Percentiles rank a stretch among this genome's conserved stretches.
Conservation (phyloP, 768 basidiomycete species). For the Suillus luteus region DNA sequence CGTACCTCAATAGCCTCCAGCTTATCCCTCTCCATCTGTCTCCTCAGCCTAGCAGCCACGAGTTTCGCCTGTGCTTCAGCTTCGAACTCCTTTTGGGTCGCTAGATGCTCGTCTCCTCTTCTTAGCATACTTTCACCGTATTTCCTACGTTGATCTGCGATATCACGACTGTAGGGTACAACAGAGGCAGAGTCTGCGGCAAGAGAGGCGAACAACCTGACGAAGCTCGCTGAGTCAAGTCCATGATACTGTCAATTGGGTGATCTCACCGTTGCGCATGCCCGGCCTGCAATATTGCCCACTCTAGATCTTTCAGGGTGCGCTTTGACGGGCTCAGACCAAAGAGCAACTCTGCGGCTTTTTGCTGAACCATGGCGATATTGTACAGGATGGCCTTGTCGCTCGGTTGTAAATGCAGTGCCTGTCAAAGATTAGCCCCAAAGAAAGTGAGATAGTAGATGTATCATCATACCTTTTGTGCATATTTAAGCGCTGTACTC, state of each 20-base stretch:
- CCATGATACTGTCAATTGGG: background rate
- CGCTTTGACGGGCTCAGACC: slow-evolving; percentile 73
- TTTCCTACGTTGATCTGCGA: slow-evolving; percentile 86
- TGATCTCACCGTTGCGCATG: slow-evolving; percentile 79
- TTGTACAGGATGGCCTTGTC: slow-evolving; percentile 95
- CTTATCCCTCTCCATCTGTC: slow-evolving; percentile 78
- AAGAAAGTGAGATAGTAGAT: background rate
- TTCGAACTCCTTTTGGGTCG: slow-evolving; percentile 71
- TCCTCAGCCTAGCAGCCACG: slow-evolving; percentile 71
- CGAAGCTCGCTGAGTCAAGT: slow-evolving; percentile 5
- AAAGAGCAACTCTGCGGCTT: slow-evolving; percentile 88
- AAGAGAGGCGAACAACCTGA: slow-evolving; percentile 81
- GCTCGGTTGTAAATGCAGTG: slow-evolving; percentile 76
- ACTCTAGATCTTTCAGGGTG: slow-evolving; percentile 75
- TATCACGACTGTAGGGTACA: slow-evolving; percentile 82
- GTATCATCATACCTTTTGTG: slow-evolving; percentile 60
- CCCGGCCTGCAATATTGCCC: slow-evolving; percentile 75
- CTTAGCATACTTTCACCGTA: slow-evolving; percentile 89
- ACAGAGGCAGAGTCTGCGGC: slow-evolving; percentile 68
- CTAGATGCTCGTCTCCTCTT: slow-evolving; percentile 77
- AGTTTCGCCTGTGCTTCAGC: slow-evolving; percentile 69
- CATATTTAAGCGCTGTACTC: slow-evolving; percentile 82
- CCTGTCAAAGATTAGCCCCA: slow-evolving; percentile 47
- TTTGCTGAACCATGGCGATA: slow-evolving; percentile 98
- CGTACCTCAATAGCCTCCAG: slow-evolving; percentile 67